These are phyloP conservation scores for Paxillus rubicundulus DNA, from an alignment of 768 basidiomycete genomes.

Conservation along the genomic window DNA sequence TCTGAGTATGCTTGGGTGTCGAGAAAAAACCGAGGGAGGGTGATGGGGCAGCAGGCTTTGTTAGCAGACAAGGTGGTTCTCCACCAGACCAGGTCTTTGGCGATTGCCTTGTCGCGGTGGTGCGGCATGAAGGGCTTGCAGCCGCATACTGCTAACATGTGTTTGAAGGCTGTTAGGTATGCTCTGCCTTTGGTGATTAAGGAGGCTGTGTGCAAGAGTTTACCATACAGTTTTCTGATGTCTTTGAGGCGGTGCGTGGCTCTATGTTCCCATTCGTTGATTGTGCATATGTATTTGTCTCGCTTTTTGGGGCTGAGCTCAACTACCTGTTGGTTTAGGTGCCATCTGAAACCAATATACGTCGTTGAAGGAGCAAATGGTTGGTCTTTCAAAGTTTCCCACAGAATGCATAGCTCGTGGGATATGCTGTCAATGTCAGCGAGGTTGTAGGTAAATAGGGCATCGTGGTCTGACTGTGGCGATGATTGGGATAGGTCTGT, in stretches of 20 bases:
- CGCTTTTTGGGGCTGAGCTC: conserved; percentile 27
- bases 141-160: conserved; percentile 30
- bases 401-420: not conserved
- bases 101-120: not conserved
- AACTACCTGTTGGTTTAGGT: conserved; percentile 23
- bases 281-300: conserved; percentile 1
- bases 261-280: not conserved
- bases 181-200: conserved; percentile 35
- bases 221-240: conserved; percentile 2
- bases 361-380: not conserved
- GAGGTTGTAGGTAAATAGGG: not conserved
- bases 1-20: conserved; percentile 13
- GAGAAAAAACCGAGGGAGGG: conserved; percentile 8
- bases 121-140: conserved; percentile 32
- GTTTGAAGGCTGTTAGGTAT: conserved; percentile 39
- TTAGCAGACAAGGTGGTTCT: not conserved
- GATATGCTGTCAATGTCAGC: conserved; percentile 2
- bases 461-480: too few relatives aligned
- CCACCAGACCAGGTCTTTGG: not conserved
- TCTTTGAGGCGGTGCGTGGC: not conserved
- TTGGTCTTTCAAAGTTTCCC: conserved; percentile 5
- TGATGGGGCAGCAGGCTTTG: not conserved
- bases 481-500: too few relatives aligned
- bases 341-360: conserved; percentile 36
- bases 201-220: conserved; percentile 9